Evolutionary conservation across 768 basidiomycete species (phyloP).

Genomic region (Clitopilus hobsonii): DNA sequence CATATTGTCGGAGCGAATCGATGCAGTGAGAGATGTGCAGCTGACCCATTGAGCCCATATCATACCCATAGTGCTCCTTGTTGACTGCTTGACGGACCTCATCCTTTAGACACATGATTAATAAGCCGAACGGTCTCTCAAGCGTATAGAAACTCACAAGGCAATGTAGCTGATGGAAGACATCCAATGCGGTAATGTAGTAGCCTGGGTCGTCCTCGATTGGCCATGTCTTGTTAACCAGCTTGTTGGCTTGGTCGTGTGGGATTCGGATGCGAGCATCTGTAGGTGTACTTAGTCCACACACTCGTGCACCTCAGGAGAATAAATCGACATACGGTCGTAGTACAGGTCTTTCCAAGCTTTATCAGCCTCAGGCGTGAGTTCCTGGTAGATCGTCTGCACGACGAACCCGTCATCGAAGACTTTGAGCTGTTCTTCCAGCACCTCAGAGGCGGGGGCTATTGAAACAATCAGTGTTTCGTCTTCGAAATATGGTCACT

Average conservation of each 20-base stretch:
- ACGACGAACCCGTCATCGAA: slow-evolving; percentile 16
- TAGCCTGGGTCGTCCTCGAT: slow-evolving; percentile 18
- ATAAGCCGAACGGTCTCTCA: not conserved
- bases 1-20: slow-evolving; percentile 14
- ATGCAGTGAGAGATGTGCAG: slow-evolving; percentile 16
- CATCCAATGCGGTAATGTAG: slow-evolving; percentile 18
- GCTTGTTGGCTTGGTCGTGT: slow-evolving; percentile 12
- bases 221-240: slow-evolving; percentile 18
- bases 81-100: slow-evolving; percentile 13
- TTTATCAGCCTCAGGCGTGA: slow-evolving; percentile 16
- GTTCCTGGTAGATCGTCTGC: slow-evolving; percentile 11
- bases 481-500: not conserved
- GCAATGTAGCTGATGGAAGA: slow-evolving; percentile 26
- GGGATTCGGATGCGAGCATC: slow-evolving; percentile 10
- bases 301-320: not conserved
- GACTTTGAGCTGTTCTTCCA: slow-evolving; percentile 14
- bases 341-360: slow-evolving; percentile 20
- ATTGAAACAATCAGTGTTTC: not conserved
- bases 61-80: slow-evolving; percentile 13
- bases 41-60: slow-evolving; percentile 7
- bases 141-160: slow-evolving; percentile 11
- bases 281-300: slow-evolving; percentile 4
- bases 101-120: slow-evolving; percentile 7
- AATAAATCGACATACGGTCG: slow-evolving; percentile 9
- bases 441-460: slow-evolving; percentile 17